A percentile compares a stretch with the other conserved stretches of the same genome.
Evolutionary conservation across 169 alveolate species (phyloP).

Genomic region (Blepharisma undulans): DNA sequence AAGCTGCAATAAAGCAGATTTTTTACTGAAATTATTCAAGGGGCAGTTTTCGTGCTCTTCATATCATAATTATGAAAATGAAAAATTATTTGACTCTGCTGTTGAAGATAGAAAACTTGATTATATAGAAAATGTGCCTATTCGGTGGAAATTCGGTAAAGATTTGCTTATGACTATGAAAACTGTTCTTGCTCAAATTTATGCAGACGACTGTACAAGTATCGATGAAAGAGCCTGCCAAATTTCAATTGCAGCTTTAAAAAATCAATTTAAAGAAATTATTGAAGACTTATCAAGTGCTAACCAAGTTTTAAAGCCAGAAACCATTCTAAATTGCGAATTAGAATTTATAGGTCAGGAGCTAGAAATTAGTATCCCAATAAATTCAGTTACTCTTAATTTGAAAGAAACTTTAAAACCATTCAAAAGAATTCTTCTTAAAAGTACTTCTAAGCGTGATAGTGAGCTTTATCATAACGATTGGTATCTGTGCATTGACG

Average conservation of each 20-base stretch:
- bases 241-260: background rate
- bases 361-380: background rate
- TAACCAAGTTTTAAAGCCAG: background rate
- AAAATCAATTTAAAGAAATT: background rate
- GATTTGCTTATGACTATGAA: background rate
- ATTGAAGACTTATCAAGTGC: background rate
- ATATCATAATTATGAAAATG: slow-evolving; percentile 11
- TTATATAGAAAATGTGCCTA: background rate
- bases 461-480: background rate
- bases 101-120: background rate
- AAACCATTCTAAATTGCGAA: background rate
- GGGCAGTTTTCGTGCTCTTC: background rate
- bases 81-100: background rate
- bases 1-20: background rate
- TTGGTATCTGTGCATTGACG: background rate
- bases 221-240: background rate
- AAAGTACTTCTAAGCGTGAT: no score
- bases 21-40: background rate
- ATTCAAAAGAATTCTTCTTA: background rate
- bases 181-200: background rate
- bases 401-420: background rate
- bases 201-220: background rate
- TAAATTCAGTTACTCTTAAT: background rate
- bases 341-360: background rate
- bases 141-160: background rate